Percentiles rank a stretch among this genome's conserved stretches.
phyloP scores from a whole-genome alignment of 1,139 yeast species.

The Yamadazyma triangularis region DNA sequence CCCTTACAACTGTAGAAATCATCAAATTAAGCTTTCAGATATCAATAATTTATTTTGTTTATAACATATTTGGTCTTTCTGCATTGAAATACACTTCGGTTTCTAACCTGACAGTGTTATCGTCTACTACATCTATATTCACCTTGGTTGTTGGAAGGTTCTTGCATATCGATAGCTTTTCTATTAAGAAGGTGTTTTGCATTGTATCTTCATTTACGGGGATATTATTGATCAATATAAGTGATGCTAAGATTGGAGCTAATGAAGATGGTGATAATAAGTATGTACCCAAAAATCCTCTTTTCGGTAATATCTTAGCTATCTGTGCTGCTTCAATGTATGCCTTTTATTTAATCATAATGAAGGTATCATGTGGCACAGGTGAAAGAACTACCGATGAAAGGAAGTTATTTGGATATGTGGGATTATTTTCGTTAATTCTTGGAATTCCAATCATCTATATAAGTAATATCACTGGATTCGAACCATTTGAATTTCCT shows the following conservation, averaged over 20 bases:
- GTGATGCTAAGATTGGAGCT: conserved; percentile 24
- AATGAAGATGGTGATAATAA: conserved; percentile 14
- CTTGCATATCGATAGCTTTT: conserved; percentile 37
- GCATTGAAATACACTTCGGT: conserved; percentile 49
- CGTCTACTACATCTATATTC: conserved; percentile 50
- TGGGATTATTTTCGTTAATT: conserved; percentile 39
- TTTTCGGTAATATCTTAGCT: conserved; percentile 44
- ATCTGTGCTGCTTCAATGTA: conserved; percentile 44
- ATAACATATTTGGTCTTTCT: conserved; percentile 36
- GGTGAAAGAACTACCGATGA: conserved; percentile 44
- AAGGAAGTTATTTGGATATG: conserved; percentile 42
- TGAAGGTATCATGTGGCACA: conserved; percentile 43
- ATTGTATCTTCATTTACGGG: conserved; percentile 44
- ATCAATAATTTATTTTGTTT: conserved; percentile 38
- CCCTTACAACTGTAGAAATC: conserved; percentile 28
- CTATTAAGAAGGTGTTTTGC: conserved; percentile 39
- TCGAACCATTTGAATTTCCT: conserved; percentile 42
- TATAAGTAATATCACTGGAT: conserved; percentile 25
- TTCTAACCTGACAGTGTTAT: conserved; percentile 48
- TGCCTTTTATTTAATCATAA: conserved; percentile 39
- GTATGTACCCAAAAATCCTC: conserved; percentile 34
- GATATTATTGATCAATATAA: conserved; percentile 42
- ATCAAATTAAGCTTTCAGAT: conserved; percentile 32
- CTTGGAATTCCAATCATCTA: conserved; percentile 36
- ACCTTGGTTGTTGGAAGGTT: conserved; percentile 42